Conservation (phyloP, 306 rosid species). For the Carpinus fangiana region DNA sequence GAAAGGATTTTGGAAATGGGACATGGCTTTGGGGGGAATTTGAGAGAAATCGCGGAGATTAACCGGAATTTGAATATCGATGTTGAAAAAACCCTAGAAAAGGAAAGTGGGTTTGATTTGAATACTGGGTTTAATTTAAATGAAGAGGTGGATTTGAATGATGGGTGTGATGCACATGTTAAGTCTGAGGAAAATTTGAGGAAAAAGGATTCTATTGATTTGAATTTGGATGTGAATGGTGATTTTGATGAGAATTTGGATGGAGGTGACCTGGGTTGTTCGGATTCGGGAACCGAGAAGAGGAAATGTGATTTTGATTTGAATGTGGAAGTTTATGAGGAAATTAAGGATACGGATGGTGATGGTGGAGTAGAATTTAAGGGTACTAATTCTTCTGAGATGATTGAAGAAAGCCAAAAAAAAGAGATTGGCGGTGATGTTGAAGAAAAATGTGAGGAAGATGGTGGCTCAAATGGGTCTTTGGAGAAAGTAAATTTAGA, state of each 20-base stretch:
- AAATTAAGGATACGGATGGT: slow-evolving; percentile 43
- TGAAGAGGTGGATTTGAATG: slow-evolving; percentile 50
- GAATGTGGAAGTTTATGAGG: slow-evolving; percentile 75
- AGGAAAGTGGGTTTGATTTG: slow-evolving; percentile 56
- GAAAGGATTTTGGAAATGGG: slow-evolving; percentile 26
- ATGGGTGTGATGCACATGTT: slow-evolving; percentile 32
- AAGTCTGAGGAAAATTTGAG: slow-evolving; percentile 25
- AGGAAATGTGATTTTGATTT: slow-evolving; percentile 76
- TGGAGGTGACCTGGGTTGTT: slow-evolving; percentile 24
- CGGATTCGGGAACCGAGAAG: slow-evolving; percentile 33
- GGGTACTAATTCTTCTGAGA: slow-evolving; percentile 31
- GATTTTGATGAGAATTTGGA: slow-evolving; percentile 46
- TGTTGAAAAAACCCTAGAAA: slow-evolving; percentile 30
- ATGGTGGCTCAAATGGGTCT: slow-evolving; percentile 22
- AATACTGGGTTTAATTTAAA: slow-evolving; percentile 61
- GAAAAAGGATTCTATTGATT: slow-evolving; percentile 65
- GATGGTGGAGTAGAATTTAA: slow-evolving; percentile 31
- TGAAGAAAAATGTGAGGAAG: slow-evolving; percentile 33
- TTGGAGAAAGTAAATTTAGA: slow-evolving; percentile 40
- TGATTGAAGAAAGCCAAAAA: slow-evolving; percentile 29
- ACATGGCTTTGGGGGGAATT: slow-evolving; percentile 41
- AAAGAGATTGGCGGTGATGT: slow-evolving; percentile 25
- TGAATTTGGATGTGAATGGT: slow-evolving; percentile 68
- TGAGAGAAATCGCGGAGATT: slow-evolving; percentile 19
- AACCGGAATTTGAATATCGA: slow-evolving; percentile 34